phyloP scores from a whole-genome alignment of 768 basidiomycete genomes.

The Psilocybe sp. region DNA sequence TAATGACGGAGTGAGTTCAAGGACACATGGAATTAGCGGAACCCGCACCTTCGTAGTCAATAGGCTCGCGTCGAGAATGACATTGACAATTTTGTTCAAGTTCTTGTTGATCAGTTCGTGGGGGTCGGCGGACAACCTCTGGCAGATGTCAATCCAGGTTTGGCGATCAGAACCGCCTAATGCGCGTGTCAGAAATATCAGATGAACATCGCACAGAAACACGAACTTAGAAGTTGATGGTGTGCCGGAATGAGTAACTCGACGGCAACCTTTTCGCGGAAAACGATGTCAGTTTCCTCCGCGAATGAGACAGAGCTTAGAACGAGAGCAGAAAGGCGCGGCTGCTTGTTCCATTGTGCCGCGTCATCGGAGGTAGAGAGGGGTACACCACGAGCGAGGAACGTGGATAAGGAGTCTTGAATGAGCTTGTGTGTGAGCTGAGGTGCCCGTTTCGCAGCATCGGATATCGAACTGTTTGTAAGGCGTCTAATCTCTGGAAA shows the following conservation, averaged over 20 bases:
- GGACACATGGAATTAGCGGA: background rate
- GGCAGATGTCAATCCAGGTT: constrained; percentile 83
- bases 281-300: constrained; percentile 35
- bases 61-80: constrained; percentile 46
- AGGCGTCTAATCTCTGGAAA: constrained; percentile 52
- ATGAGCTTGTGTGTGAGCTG: constrained; percentile 49
- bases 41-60: constrained; percentile 43
- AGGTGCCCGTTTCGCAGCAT: constrained; percentile 37
- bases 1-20: background rate
- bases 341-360: constrained; percentile 44
- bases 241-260: constrained; percentile 69
- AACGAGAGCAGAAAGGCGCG: constrained; percentile 51
- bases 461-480: constrained; percentile 40
- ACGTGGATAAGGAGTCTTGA: constrained; percentile 54
- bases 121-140: constrained; percentile 67
- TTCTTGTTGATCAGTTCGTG: constrained; percentile 50
- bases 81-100: constrained; percentile 45
- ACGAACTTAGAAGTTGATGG: constrained; percentile 64
- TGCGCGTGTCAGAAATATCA: background rate
- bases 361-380: constrained; percentile 29
- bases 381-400: constrained; percentile 37
- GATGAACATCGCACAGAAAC: constrained; percentile 3
- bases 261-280: constrained; percentile 46
- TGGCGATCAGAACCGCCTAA: constrained; percentile 51
- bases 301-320: constrained; percentile 47